These are phyloP conservation scores for Kluyveromyces wickerhamii DNA, from an alignment of 805 yeast genomes.

Conservation along the genomic window DNA sequence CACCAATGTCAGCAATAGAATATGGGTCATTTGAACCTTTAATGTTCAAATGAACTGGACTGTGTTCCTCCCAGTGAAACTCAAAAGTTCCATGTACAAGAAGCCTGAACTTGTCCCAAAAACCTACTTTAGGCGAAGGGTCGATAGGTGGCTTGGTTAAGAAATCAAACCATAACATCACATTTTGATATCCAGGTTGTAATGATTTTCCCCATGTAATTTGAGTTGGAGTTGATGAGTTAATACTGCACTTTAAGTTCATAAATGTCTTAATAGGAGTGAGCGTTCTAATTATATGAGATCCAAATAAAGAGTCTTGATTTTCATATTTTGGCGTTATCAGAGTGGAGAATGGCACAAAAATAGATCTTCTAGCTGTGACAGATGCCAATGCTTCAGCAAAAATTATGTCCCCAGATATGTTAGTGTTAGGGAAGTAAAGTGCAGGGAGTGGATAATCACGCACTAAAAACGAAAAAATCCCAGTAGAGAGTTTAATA, in stretches of 20 bases:
- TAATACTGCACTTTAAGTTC: conserved; percentile 39
- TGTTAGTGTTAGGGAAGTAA: conserved; percentile 35
- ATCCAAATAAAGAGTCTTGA: conserved; percentile 47
- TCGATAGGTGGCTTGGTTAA: conserved; percentile 65
- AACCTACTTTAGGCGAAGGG: conserved; percentile 54
- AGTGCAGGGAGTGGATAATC: conserved; percentile 54
- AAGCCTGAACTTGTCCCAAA: conserved; percentile 62
- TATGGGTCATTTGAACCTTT: conserved; percentile 57
- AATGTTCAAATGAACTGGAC: conserved; percentile 53
- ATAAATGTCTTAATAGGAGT: conserved; percentile 52
- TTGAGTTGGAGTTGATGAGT: conserved; percentile 40
- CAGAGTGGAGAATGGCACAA: conserved; percentile 53
- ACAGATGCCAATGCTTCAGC: conserved; percentile 46
- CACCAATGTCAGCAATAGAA: conserved; percentile 44
- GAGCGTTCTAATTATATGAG: conserved; percentile 51
- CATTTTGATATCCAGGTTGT: conserved; percentile 51
- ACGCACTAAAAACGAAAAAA: conserved; percentile 38
- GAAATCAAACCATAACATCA: conserved; percentile 58
- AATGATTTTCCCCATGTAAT: conserved; percentile 59
- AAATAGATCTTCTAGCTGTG: conserved; percentile 41
- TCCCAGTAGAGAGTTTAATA: conserved; percentile 36
- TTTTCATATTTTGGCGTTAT: conserved; percentile 27
- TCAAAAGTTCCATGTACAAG: conserved; percentile 45
- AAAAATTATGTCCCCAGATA: conserved; percentile 45
- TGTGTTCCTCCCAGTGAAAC: conserved; percentile 37